Evolutionary conservation across 2,329 filamentous ascomycete genomes (phyloP).

Genomic region (Aureobasidium sp.): DNA sequence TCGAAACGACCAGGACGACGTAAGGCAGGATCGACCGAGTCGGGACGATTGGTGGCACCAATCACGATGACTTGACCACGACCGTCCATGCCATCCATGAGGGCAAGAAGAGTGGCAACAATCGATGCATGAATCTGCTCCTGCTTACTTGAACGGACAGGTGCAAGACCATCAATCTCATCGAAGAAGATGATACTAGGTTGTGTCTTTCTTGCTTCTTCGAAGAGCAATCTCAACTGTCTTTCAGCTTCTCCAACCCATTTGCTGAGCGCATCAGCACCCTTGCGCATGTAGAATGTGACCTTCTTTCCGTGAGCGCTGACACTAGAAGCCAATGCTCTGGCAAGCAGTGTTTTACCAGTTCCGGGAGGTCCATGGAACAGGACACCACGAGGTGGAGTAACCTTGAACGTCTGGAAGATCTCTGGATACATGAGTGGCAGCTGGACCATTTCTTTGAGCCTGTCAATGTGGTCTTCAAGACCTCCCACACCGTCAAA

Average conservation of each 20-base stretch:
- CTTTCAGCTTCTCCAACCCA: conserved; percentile 98
- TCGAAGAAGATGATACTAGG: conserved; percentile 99
- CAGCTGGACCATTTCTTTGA: conserved; percentile 97
- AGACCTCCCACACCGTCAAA: conserved; percentile 92
- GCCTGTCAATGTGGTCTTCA: conserved; percentile 87
- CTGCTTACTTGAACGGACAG: conserved; percentile 93
- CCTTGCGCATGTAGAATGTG: conserved; percentile 99
- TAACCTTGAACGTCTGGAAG: conserved; percentile 85
- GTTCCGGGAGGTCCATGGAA: conserved; percentile 97
- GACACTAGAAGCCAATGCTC: conserved; percentile 85
- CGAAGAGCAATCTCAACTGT: conserved; percentile 86
- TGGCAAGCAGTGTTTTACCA: conserved; percentile 92
- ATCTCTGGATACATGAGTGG: conserved; percentile 92
- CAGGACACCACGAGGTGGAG: conserved; percentile 85
- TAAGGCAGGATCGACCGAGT: conserved; percentile 93
- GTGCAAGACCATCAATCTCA: conserved; percentile 94
- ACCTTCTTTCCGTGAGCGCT: conserved; percentile 87
- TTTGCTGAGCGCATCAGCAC: conserved; percentile 93
- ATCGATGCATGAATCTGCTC: conserved; percentile 99
- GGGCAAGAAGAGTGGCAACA: conserved; percentile 81
- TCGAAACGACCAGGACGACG: conserved; percentile 92
- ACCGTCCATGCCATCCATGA: conserved; percentile 99
- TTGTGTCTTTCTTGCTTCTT: conserved; percentile 90
- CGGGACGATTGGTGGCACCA: conserved; percentile 93
- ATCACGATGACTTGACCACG: conserved; percentile 97